Percentiles rank a stretch among this genome's conserved stretches.
These are phyloP conservation scores for Taphrina sp. DNA, from an alignment of 1,139 yeast species.

Conservation along the genomic window DNA sequence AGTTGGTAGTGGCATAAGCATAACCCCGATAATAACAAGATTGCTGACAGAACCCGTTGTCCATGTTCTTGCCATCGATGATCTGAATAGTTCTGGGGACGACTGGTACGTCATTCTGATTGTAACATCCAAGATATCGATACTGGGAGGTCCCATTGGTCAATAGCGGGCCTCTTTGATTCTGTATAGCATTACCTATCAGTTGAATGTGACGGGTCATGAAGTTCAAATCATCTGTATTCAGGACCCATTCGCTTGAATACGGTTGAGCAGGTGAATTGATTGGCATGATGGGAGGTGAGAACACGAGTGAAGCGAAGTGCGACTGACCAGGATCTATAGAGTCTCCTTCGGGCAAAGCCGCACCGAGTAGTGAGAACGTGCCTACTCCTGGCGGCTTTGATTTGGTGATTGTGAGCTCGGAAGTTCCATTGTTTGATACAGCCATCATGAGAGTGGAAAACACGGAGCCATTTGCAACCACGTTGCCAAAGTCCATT, in stretches of 20 bases:
- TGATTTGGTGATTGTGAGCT: slow-evolving; percentile 2
- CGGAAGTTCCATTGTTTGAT: background rate
- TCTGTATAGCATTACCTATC: background rate
- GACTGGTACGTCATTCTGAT: background rate
- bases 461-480: background rate
- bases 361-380: background rate
- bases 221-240: no score
- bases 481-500: slow-evolving; percentile 4
- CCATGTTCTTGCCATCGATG: background rate
- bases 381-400: slow-evolving; percentile 13
- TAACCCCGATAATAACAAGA: background rate
- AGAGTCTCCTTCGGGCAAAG: slow-evolving; percentile 4
- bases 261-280: no score
- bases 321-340: background rate
- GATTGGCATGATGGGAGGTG: slow-evolving; percentile 6
- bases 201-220: no score
- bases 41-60: slow-evolving; percentile 3
- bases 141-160: slow-evolving; percentile 11
- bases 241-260: no score
- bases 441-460: background rate
- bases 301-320: slow-evolving; percentile 1
- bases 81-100: background rate
- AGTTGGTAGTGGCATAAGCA: slow-evolving; percentile 4
- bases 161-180: slow-evolving; percentile 1
- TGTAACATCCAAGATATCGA: slow-evolving; percentile 9